Percentiles rank a stretch among this genome's conserved stretches.
phyloP scores from a whole-genome alignment of 2,329 filamentous ascomycete species.

The Tolypocladium inflatum region DNA sequence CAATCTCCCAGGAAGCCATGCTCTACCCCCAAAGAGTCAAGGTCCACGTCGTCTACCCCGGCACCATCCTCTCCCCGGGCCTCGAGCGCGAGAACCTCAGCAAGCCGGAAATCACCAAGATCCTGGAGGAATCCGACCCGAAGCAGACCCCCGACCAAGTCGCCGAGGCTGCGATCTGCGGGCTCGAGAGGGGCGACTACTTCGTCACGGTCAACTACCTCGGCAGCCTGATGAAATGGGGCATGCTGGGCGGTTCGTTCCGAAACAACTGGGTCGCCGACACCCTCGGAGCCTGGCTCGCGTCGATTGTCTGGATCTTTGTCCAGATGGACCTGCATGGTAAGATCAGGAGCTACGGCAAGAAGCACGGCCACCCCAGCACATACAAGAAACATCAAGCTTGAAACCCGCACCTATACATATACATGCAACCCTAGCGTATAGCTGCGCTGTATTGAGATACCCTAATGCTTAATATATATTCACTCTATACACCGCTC shows the following conservation, averaged over 20 bases:
- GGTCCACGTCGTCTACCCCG: slow-evolving; percentile 75
- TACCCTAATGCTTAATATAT: slow-evolving; percentile 2
- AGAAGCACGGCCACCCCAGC: slow-evolving; percentile 48
- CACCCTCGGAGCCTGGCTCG: slow-evolving; percentile 43
- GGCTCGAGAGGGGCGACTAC: slow-evolving; percentile 73
- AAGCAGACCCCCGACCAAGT: slow-evolving; percentile 71
- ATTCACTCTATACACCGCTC: slow-evolving; percentile 39
- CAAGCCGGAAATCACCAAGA: slow-evolving; percentile 72
- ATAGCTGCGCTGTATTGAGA: slow-evolving; percentile 3
- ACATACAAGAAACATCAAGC: slow-evolving; percentile 29
- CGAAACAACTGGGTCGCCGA: slow-evolving; percentile 54
- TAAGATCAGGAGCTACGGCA: slow-evolving; percentile 47
- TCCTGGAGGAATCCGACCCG: slow-evolving; percentile 75
- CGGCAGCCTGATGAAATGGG: slow-evolving; percentile 61
- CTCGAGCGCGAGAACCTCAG: slow-evolving; percentile 63
- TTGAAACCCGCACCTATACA: neutral
- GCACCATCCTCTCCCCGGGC: slow-evolving; percentile 70
- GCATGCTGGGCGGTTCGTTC: slow-evolving; percentile 41
- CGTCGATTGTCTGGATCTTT: slow-evolving; percentile 48
- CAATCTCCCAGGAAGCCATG: slow-evolving; percentile 71
- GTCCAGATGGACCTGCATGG: slow-evolving; percentile 45
- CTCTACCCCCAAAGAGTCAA: slow-evolving; percentile 79
- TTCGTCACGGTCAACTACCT: slow-evolving; percentile 68
- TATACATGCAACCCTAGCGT: neutral
- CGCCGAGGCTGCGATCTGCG: slow-evolving; percentile 58